These are phyloP conservation scores for Neurospora cerealis DNA, from an alignment of 495 filamentous ascomycete species.

Conservation along the genomic window DNA sequence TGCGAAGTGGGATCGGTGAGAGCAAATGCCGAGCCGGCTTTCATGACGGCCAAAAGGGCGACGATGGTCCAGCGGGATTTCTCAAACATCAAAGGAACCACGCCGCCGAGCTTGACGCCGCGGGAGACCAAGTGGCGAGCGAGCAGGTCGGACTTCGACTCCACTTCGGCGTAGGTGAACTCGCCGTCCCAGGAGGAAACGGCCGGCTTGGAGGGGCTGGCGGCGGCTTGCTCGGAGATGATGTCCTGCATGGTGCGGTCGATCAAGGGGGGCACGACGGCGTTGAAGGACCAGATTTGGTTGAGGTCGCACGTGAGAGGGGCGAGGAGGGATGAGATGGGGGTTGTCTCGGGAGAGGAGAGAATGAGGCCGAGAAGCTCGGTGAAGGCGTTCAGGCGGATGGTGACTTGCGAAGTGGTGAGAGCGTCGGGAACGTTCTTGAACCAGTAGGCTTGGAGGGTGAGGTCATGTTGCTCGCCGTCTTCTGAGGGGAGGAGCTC, in stretches of 20 bases:
- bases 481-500: background rate
- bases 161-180: slow-evolving; percentile 47
- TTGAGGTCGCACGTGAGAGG: slow-evolving; percentile 15
- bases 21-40: slow-evolving; percentile 38
- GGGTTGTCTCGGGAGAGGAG: too few species aligned
- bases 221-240: slow-evolving; percentile 21
- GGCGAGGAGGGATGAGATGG: slow-evolving; percentile 3
- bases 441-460: slow-evolving; percentile 4
- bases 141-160: slow-evolving; percentile 36
- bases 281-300: slow-evolving; percentile 33
- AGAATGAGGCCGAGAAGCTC: background rate
- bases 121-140: slow-evolving; percentile 30
- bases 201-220: slow-evolving; percentile 20
- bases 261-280: slow-evolving; percentile 26
- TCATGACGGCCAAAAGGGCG: slow-evolving; percentile 43
- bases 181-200: slow-evolving; percentile 48
- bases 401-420: background rate
- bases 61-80: slow-evolving; percentile 46
- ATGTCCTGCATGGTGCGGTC: slow-evolving; percentile 31
- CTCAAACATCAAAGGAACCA: slow-evolving; percentile 45
- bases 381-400: slow-evolving; percentile 5
- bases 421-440: background rate
- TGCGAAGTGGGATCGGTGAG: slow-evolving; percentile 31
- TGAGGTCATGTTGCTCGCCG: background rate
- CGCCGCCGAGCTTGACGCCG: slow-evolving; percentile 36